Evolutionary conservation across 805 yeast species (phyloP), one percentile per base, ranked within the genome.

Genomic region (Wickerhamiella galacta): DNA sequence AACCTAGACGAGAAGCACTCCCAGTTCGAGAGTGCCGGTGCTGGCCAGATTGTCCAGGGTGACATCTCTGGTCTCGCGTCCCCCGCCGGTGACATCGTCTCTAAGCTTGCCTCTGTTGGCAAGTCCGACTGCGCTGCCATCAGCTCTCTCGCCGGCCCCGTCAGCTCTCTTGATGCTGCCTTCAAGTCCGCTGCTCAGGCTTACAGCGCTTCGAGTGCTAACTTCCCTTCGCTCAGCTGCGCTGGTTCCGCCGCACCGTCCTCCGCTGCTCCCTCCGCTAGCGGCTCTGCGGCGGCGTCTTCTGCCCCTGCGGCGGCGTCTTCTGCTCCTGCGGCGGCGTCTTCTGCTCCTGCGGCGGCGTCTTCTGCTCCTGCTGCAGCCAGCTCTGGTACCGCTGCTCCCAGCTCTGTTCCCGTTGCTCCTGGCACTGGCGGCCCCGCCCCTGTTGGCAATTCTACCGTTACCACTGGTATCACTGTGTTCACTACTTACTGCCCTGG

Each of bases 401-500:
- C 9, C 22, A 16, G 34, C 21, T 31, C 40, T n/a, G 34, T 37
- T 27, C 36, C 42, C 18, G 23, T 30, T 10, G 14, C 33, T 11
- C 23, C 22, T 9, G 28, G 28, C 14, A 40, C 33, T 4, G 18
- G 33, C 22, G 16, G 14, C 25, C 22, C 18, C 22, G 20, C 30
- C 21, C n/a, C n/a, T n/a, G n/a, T n/a, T n/a, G n/a, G n/a, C n/a
- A n/a, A n/a, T n/a, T n/a, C n/a, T 23, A 24, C 28, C 19, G 23
- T 23, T 25, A 37, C 39, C 33, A 35, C 35, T 29, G 36, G 48
- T 18, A 43, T 46, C 17, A 41, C 45, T 14, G 44, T 63, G 51
- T 67, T 61, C 67, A 71, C 79, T 57, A 77, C 87, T 43, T 75
- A 71, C 74, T 77, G 87, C 58, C 82, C 87, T 54, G 61, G 52